A percentile compares a stretch with the other conserved stretches of the same genome.
Conservation (phyloP, 306 rosid genomes). For the Acacia confusa region DNA sequence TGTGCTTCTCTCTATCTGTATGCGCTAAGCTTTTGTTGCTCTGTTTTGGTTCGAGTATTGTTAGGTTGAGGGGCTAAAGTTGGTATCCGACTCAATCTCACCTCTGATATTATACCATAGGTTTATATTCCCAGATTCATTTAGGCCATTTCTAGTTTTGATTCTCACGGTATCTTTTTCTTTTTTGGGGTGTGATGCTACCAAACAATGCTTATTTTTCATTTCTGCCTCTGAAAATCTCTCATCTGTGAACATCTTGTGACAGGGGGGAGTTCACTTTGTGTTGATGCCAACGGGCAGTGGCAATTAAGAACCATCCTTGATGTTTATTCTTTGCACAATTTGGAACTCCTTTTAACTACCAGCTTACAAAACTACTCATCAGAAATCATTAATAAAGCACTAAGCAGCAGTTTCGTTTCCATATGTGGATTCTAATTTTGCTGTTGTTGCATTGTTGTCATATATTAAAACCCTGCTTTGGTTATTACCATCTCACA, state of each 20-base stretch:
- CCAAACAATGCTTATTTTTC: slow-evolving; percentile 12
- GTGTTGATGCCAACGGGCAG: slow-evolving; percentile 30
- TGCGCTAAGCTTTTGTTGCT: neutral
- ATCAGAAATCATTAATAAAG: slow-evolving; percentile 23
- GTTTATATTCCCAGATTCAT: slow-evolving; percentile 16
- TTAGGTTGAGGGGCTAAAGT: neutral
- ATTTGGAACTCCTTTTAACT: slow-evolving; percentile 31
- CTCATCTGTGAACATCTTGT: slow-evolving; percentile 27
- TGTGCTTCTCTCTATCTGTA: neutral
- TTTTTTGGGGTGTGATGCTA: slow-evolving; percentile 1
- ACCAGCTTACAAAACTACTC: slow-evolving; percentile 30
- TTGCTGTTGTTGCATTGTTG: no score
- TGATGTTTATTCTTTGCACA: slow-evolving; percentile 20
- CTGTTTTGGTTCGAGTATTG: neutral
- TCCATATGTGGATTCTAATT: neutral
- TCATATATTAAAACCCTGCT: slow-evolving; percentile 19
- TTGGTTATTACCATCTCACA: slow-evolving; percentile 32
- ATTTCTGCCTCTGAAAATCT: slow-evolving; percentile 18
- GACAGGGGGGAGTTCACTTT: slow-evolving; percentile 42
- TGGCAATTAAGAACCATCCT: slow-evolving; percentile 34
- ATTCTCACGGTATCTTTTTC: slow-evolving; percentile 16
- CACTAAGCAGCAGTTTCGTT: slow-evolving; percentile 32
- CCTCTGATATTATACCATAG: neutral
- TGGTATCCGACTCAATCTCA: no score
- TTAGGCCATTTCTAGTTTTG: slow-evolving; percentile 20